Evolutionary conservation across 805 yeast species (phyloP), one percentile per base, ranked within the genome.

Genomic region (Debaryomyces maramus): DNA sequence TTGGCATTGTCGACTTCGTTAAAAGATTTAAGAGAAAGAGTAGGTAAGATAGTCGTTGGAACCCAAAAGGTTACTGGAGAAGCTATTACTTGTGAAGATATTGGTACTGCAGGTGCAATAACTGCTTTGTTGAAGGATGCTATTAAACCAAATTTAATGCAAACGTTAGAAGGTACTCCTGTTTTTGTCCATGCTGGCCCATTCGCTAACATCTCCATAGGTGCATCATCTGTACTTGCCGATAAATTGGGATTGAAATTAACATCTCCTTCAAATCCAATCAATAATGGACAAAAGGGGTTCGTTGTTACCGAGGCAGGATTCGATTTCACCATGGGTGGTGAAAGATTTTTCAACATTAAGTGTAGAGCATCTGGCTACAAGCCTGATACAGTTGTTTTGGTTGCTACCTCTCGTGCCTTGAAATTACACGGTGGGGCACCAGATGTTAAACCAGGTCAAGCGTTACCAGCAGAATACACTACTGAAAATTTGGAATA

Each of bases 241-340:
- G 99, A 91, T 63, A 82, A 82, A 62, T 79, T 91, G 66, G 99
- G 96, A 4, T 75, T 91, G 59, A 89, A 91, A 68, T 78, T 91
- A 52, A 89, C 95, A 13, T 63, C 76, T 16, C 67, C 75, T 14
- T 57, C 69, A 46, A 73, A 56, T 65, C 64, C 76, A 47, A 59
- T 60, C 41, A 70, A 70, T 52, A 62, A 53, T 45, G 75, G 80
- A 39, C 44, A 52, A 41, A 71, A 73, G 45, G 98, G 98, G 50
- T 91, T 79, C 60, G 98, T 89, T 40, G 88, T 91, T 45, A 91
- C 99, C 36, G 99, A 91, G 66, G 97, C 98, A 28, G 99, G 99
- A 38, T 91, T 91, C 69, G 98, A 91, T 67, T 91, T 93, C 74
- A 91, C 97, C 35, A 91, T 91, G 98, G 99, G 99, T 50, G 98